Base-by-base conservation (phyloP, 257 asterid species). In the Solanum dulcamara region DNA sequence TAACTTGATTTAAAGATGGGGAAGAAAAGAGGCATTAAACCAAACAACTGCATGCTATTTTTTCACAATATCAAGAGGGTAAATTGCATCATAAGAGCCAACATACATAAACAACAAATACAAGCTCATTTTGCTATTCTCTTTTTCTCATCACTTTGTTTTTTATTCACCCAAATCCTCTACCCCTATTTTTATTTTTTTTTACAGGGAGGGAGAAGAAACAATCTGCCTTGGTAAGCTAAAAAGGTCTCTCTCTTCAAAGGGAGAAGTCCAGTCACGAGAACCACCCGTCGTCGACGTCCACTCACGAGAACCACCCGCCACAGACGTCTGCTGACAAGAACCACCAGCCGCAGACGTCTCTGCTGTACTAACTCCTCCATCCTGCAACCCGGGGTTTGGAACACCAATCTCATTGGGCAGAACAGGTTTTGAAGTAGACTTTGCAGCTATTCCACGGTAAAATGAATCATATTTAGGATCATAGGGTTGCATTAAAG, bases 201-300 rank as follows among this genome's bases (percentile, higher is more conserved):
- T 64, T 10, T 88, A 97, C 87, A 90, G 94, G 72, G 97, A 66
- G 80, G 98, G 98, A 81, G 97, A 91, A 86, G 97, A 92, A 93
- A 97, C 98, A 89, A 95, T 93, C 95, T 94, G 98, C 85, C 98
- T 92, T 87, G 95, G 92, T 74, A 96, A 88, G 92, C 98, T 91
- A 89, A 96, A 96, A 85, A 94, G 89, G 44, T 96, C 99, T 74
- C 81, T 96, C 90, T 96, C 99, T 84, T 96, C 99, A 70, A 96
- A 96, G 6, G 99, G 97, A 81, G 99, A 96, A 59, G 93, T 88
- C 99, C 99, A 96, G 84, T 93, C 98, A 40, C 94, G 91, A 18
- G 97, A 93, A 55, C 90, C 92, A 60, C 91, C 93, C 3, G 72
- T 87, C 20, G 89, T 10, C 2, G 68, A 24, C 7, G 74, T 87